Conservation (phyloP, 768 basidiomycete species). For the Tulasnella sp. region DNA sequence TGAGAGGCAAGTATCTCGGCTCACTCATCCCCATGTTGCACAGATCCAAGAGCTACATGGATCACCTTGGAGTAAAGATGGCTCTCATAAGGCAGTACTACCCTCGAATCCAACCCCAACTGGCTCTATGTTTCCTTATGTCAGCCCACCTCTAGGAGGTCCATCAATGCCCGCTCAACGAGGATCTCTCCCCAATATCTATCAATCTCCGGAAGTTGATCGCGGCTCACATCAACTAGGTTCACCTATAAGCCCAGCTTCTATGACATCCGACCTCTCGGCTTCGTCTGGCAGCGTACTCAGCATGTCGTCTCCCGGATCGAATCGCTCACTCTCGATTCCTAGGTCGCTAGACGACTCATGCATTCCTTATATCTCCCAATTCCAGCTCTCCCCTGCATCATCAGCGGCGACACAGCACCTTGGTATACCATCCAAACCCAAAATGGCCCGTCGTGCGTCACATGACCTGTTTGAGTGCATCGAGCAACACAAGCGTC, state of each 20-base stretch:
- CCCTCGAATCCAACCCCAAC: constrained; percentile 6
- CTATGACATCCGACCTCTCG: constrained; percentile 15
- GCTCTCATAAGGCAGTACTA: background rate
- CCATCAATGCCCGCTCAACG: constrained; percentile 26
- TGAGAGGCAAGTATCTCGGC: background rate
- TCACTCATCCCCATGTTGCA: background rate
- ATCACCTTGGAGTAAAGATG: constrained; percentile 51
- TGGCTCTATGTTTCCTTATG: too few species aligned
- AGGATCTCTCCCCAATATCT: constrained; percentile 31
- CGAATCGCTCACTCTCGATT: background rate
- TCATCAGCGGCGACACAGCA: background rate
- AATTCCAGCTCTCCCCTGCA: background rate
- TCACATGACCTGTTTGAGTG: constrained; percentile 93
- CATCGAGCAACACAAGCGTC: constrained; percentile 76
- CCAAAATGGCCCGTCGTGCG: constrained; percentile 42
- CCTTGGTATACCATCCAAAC: background rate
- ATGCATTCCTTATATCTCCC: background rate
- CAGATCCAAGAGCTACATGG: constrained; percentile 91
- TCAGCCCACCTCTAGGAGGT: too few species aligned
- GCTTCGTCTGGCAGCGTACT: constrained; percentile 13
- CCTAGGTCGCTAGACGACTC: background rate
- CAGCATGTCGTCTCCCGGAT: background rate
- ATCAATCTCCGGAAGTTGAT: constrained; percentile 16
- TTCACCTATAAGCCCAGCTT: constrained; percentile 18
- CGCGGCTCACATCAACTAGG: constrained; percentile 18